A percentile compares a stretch with the other conserved stretches of the same genome.
Conservation (phyloP, 140 eudicot genomes). For the Flaveria floridana region DNA sequence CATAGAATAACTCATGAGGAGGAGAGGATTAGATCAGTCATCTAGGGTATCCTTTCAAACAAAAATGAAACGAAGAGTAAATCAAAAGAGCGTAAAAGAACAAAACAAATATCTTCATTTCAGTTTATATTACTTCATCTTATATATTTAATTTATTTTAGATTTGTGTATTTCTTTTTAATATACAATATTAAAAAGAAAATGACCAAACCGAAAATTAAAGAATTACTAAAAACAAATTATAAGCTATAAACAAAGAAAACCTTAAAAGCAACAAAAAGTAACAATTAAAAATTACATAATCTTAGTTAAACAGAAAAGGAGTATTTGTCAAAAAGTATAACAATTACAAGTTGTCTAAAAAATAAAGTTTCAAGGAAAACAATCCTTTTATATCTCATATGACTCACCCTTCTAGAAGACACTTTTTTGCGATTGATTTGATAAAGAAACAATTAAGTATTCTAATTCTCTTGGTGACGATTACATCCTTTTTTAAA, state of each 20-base stretch:
- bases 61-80: too few species aligned
- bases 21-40: too few species aligned
- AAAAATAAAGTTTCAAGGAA: neutral
- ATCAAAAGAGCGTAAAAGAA: too few species aligned
- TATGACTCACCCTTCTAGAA: neutral
- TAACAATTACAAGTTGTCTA: neutral
- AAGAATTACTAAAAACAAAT: neutral
- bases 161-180: neutral
- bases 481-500: neutral
- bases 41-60: too few species aligned
- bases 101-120: too few species aligned
- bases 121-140: neutral
- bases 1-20: too few species aligned
- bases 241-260: too few species aligned
- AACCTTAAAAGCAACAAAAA: neutral
- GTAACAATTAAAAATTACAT: neutral
- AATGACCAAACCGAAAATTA: neutral
- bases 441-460: neutral
- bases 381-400: neutral
- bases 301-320: slow-evolving; percentile 4
- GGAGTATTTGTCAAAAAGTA: neutral
- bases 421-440: neutral
- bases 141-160: too few species aligned
- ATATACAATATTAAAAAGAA: neutral
- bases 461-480: neutral